phyloP scores from a whole-genome alignment of 164 flowering plant species.

The Santalum album region DNA sequence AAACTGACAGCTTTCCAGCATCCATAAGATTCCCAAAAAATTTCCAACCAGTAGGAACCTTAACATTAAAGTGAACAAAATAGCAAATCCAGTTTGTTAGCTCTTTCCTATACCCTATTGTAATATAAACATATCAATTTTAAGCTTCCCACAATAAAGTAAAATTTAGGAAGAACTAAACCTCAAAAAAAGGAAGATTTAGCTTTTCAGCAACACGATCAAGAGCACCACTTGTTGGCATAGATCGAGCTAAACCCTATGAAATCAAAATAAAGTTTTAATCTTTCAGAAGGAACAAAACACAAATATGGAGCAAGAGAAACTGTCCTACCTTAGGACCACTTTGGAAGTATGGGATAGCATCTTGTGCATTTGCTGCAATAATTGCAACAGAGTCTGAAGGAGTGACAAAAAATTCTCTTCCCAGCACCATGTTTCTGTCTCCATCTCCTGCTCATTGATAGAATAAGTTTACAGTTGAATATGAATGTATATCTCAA shows the following conservation, averaged over 20 bases:
- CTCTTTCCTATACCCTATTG: too few relatives aligned
- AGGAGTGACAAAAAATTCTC: conserved; percentile 80
- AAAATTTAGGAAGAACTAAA: too few relatives aligned
- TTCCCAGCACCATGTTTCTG: conserved; percentile 94
- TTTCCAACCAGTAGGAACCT: conserved; percentile 99
- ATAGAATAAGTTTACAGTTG: neutral
- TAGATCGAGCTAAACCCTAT: conserved; percentile 95
- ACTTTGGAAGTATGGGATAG: conserved; percentile 79
- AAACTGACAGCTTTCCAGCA: conserved; percentile 88
- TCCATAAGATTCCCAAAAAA: conserved; percentile 99
- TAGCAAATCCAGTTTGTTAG: neutral
- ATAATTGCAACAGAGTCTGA: conserved; percentile 97
- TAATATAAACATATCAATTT: too few relatives aligned
- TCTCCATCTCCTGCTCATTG: conserved; percentile 93
- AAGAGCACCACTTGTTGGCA: conserved; percentile 99
- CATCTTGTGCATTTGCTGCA: conserved; percentile 89
- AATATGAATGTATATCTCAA: neutral
- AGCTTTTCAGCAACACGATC: conserved; percentile 87
- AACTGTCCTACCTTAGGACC: conserved; percentile 68
- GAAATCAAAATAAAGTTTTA: neutral
- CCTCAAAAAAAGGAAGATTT: conserved; percentile 93
- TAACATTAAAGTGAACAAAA: conserved; percentile 13
- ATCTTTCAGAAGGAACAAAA: neutral
- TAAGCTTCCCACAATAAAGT: neutral
- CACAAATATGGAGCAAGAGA: neutral